phyloP scores from a whole-genome alignment of 2,329 filamentous ascomycete species.

The Penicillium sp. region DNA sequence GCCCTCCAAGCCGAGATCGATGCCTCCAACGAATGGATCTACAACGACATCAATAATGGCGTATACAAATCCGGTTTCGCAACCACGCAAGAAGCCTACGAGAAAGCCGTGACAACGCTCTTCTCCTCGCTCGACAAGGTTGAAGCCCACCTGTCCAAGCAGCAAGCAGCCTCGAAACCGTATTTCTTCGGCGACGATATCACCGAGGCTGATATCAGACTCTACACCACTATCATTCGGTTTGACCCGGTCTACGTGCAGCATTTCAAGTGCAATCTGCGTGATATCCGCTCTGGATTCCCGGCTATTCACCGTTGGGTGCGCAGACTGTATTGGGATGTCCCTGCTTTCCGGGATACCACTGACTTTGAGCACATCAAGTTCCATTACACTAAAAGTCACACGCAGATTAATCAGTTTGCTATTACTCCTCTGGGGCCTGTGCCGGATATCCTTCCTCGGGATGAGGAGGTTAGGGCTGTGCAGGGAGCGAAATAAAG shows the following conservation, averaged over 20 bases:
- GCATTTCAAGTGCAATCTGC: conserved; percentile 77
- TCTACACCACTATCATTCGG: conserved; percentile 70
- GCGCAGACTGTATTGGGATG: conserved; percentile 78
- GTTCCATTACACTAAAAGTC: conserved; percentile 67
- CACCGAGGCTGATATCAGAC: conserved; percentile 78
- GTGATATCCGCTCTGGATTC: conserved; percentile 80
- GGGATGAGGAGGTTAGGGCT: conserved; percentile 69
- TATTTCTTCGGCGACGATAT: conserved; percentile 73
- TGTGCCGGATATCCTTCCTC: conserved; percentile 72
- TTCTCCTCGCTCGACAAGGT: conserved; percentile 75
- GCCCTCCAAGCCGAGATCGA: conserved; percentile 69
- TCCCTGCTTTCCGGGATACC: conserved; percentile 73
- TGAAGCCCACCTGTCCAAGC: conserved; percentile 64
- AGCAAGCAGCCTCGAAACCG: conserved; percentile 42
- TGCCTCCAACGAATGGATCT: conserved; percentile 75
- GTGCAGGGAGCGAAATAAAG: conserved; percentile 18
- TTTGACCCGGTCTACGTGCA: conserved; percentile 81
- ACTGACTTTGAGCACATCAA: conserved; percentile 97
- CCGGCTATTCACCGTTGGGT: conserved; percentile 79
- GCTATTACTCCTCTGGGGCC: conserved; percentile 83
- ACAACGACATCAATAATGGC: conserved; percentile 58
- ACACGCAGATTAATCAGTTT: conserved; percentile 63
- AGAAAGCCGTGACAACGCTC: conserved; percentile 66
- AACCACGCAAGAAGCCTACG: conserved; percentile 78
- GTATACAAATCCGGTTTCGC: conserved; percentile 71